Conservation (phyloP, 1,139 yeast species). For the Geotrichum fermentans region DNA sequence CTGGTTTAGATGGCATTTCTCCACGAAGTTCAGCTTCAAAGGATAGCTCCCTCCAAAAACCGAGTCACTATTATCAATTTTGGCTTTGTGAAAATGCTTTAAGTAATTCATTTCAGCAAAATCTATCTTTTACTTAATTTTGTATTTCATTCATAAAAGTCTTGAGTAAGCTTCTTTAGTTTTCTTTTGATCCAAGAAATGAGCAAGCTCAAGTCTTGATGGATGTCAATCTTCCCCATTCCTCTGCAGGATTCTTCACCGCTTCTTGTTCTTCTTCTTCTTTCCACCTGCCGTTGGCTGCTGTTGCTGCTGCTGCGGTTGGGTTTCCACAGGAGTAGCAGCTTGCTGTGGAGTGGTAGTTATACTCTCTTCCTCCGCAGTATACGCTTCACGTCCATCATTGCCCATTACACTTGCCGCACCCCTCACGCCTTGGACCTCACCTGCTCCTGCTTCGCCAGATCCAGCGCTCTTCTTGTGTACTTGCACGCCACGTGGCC, state of each 20-base stretch:
- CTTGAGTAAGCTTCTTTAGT: not conserved
- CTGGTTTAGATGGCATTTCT: too few relatives aligned
- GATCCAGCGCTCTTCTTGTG: conserved; percentile 13
- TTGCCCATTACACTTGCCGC: conserved; percentile 19
- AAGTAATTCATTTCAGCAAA: too few relatives aligned
- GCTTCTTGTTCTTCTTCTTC: conserved; percentile 30
- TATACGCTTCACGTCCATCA: not conserved
- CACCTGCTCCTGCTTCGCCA: conserved; percentile 12
- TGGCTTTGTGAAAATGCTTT: too few relatives aligned
- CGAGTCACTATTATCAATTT: too few relatives aligned
- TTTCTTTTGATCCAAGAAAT: too few relatives aligned
- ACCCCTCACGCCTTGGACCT: conserved; percentile 16
- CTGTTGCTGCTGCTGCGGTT: conserved; percentile 3
- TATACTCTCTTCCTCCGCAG: not conserved
- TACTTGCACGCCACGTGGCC: conserved; percentile 66
- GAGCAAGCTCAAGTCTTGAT: too few relatives aligned
- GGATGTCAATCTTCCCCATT: too few relatives aligned
- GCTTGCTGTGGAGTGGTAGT: not conserved
- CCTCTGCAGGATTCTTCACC: too few relatives aligned
- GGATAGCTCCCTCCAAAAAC: conserved; percentile 1
- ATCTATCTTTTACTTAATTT: too few relatives aligned
- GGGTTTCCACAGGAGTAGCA: not conserved
- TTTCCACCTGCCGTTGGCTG: conserved; percentile 13
- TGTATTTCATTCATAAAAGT: too few relatives aligned
- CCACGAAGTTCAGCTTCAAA: too few relatives aligned